Percentiles rank a stretch among this genome's conserved stretches.
Evolutionary conservation across 768 basidiomycete genomes (phyloP).

Genomic region (Boletellus ananas): DNA sequence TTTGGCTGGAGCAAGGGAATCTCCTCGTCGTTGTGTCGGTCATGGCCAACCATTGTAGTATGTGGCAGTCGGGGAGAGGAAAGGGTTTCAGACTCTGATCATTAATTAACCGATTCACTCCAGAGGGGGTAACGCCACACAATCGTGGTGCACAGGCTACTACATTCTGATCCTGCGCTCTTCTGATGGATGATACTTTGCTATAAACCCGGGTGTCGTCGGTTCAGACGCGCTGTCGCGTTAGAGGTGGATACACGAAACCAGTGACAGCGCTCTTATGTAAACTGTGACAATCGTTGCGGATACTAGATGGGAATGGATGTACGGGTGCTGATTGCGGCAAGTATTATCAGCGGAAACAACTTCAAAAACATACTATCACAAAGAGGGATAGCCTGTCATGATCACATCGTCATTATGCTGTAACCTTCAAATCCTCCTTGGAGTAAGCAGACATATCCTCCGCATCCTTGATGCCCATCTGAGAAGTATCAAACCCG

Average conservation of each 20-base stretch:
- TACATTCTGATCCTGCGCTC: too few species aligned
- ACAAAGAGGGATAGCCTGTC: conserved; percentile 1
- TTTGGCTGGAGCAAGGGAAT: conserved; percentile 38
- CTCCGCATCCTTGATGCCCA: conserved; percentile 50
- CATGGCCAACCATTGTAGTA: conserved; percentile 28
- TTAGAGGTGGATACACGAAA: too few species aligned
- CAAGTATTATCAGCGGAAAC: neutral
- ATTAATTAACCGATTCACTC: too few species aligned
- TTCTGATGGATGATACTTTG: too few species aligned
- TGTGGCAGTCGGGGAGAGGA: too few species aligned
- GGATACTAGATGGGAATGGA: neutral
- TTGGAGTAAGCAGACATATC: conserved; percentile 15
- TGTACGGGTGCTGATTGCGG: too few species aligned
- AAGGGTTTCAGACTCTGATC: too few species aligned
- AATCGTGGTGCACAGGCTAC: too few species aligned
- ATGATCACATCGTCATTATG: conserved; percentile 7
- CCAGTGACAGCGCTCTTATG: too few species aligned
- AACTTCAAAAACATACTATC: neutral
- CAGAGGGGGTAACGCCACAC: too few species aligned
- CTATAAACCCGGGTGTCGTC: too few species aligned
- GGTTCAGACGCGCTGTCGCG: too few species aligned
- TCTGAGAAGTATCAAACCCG: conserved; percentile 72
- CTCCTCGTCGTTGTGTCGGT: conserved; percentile 45
- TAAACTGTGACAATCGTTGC: neutral
- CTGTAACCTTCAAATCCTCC: conserved; percentile 3